Evolutionary conservation across 768 basidiomycete species (phyloP), one percentile per base, ranked within the genome.

Genomic region (Steccherinum ochraceum): DNA sequence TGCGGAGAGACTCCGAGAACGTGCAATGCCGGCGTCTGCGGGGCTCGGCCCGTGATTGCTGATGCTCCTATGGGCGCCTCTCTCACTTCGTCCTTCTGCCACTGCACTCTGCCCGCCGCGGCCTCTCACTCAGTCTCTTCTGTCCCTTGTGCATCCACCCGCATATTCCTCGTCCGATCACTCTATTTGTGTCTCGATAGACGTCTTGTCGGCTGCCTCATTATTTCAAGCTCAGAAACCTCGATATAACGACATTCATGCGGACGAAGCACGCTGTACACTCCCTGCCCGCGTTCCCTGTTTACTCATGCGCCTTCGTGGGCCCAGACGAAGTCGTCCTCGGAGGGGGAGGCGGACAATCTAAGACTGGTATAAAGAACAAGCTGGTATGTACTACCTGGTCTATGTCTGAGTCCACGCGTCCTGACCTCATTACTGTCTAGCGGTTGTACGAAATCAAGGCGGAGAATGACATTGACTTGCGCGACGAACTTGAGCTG

Each of bases 321-420:
- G 76, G 84, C 0, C 75, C 84, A n/a, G 72, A 79, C 20, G 73
- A 79, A 21, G 70, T 98, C 18, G 74, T 94, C 2, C 73, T 95
- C 4, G 95, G 93, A 1, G 96, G 94, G 3, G 96, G 96, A 18
- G 89, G 89, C 1, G 95, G 95, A 16, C 78, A 89, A 12, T 81
- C 87, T 10, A 80, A 80, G 55, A 92, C 79, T 48, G 96, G 96
- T 3, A 87, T 99, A 53, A 90, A 92, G 73, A 99, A 99, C 71
- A 91, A 92, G 66, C 69, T 99, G 57, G 95, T 91, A 56, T 61
- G 87, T 72, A 21, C 12, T 19, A 47, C 7, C 30, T 35, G 30
- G 7, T 35, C 16, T 35, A 35, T 35, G 30, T 35, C 39, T 54
- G 24, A 20, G 20, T 25, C 18, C 23, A 30, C 11, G n/a, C 30